Percentiles rank a stretch among this genome's conserved stretches.
Evolutionary conservation across 73 alveolate species (phyloP).

Genomic region (Durusdinium trenchii): DNA sequence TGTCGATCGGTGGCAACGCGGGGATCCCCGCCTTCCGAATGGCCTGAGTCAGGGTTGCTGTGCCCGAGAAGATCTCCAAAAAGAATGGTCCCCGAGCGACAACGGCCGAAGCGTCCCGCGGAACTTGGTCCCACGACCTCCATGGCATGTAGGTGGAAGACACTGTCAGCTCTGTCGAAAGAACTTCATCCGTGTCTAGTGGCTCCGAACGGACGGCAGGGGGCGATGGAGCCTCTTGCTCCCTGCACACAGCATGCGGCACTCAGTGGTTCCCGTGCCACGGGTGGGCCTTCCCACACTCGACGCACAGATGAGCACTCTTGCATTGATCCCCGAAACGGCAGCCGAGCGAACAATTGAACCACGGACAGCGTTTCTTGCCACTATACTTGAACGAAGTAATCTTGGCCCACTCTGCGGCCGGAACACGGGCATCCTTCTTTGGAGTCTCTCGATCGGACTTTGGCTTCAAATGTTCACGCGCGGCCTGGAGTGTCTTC

Average conservation of each 20-base stretch:
- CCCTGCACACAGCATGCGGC: not conserved
- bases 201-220: not conserved
- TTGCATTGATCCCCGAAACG: too few relatives aligned
- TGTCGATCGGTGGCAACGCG: not conserved
- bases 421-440: too few relatives aligned
- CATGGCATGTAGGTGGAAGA: not conserved
- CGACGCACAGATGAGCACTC: too few relatives aligned
- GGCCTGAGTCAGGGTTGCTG: too few relatives aligned
- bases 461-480: not conserved
- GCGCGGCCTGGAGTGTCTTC: too few relatives aligned
- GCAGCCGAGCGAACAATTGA: slow-evolving; percentile 23
- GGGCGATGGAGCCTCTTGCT: not conserved
- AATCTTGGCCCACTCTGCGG: not conserved
- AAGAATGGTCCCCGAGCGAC: too few relatives aligned
- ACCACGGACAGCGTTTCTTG: not conserved
- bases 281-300: not conserved
- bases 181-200: not conserved
- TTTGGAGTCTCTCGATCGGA: not conserved
- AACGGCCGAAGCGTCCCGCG: not conserved
- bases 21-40: not conserved
- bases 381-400: not conserved
- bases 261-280: slow-evolving; percentile 12
- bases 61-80: too few relatives aligned
- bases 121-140: not conserved
- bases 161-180: not conserved